Evolutionary conservation across 176 grass and related monocot genomes (phyloP), one percentile per base, ranked within the genome.

Genomic region (Microstegium vimineum): DNA sequence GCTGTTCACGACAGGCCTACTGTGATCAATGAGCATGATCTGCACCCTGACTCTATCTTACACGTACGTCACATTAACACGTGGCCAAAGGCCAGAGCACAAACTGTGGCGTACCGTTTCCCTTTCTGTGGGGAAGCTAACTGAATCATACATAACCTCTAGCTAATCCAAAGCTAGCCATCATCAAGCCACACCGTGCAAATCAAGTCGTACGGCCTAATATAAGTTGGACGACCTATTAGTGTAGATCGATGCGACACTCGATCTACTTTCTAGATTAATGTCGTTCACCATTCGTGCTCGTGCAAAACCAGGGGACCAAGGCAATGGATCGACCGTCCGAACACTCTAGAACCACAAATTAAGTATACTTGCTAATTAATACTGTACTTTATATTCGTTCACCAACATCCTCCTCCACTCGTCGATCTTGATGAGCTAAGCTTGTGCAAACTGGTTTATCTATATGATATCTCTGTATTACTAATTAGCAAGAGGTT

Each of bases 321-420:
- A 56, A 8, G 54, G 30, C 12, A 74, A 37, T 52, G 71, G 8
- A 38, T n/a, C 33, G 38, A 79, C 83, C 85, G 71, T 63, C 71
- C 62, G 2, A 69, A 87, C 37, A 49, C 78, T 76, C 63, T 6
- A 1, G 75, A 86, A 12, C 83, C 67, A 52, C 67, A 79, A 63
- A 71, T 12, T 40, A 34, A 71, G 18, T 40, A 34, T 25, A 38
- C 20, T 22, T 14, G 62, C 62, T 52, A 52, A 51, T 25, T 25
- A 26, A n/a, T n/a, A n/a, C n/a, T n/a, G n/a, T 33, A 67, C 42
- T 79, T 32, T 26, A 77, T 27, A 86, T 75, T 74, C 5, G 83
- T 52, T 85, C 83, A 86, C 40, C 75, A 86, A 73, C 65, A 46
- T 52, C 75, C 17, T 52, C 75, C 17, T 46, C 51, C 30, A 27